These are phyloP conservation scores for Populus pruinosa DNA, from an alignment of 345 rosid genomes.

Conservation along the genomic window DNA sequence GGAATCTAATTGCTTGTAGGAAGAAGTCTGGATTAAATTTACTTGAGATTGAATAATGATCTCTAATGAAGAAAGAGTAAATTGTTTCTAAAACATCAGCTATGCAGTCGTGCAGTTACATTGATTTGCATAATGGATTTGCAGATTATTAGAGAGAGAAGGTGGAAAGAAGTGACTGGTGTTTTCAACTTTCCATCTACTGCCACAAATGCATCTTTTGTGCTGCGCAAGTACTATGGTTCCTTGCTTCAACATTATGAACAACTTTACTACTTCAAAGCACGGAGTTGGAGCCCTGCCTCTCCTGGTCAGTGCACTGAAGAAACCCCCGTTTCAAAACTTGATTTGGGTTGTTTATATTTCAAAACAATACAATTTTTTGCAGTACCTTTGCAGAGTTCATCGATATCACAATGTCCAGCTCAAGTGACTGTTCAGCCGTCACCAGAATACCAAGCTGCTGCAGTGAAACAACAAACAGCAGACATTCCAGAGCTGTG, in stretches of 20 bases:
- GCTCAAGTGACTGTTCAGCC: constrained; percentile 45
- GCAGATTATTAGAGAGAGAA: constrained; percentile 73
- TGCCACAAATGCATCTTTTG: constrained; percentile 92
- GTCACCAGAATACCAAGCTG: constrained; percentile 42
- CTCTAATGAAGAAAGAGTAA: neutral
- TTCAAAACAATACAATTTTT: constrained; percentile 2
- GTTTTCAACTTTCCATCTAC: constrained; percentile 95
- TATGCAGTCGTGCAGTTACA: neutral
- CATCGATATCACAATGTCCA: constrained; percentile 28
- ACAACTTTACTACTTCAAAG: constrained; percentile 68
- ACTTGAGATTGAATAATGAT: neutral
- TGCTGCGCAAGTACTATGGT: constrained; percentile 83
- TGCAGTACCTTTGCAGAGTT: constrained; percentile 52
- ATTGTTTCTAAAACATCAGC: neutral
- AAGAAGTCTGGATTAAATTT: neutral
- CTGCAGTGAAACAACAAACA: constrained; percentile 44
- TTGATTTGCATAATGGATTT: constrained; percentile 1
- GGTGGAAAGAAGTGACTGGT: constrained; percentile 97
- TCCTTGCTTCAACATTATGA: constrained; percentile 80
- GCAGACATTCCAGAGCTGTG: constrained; percentile 32
- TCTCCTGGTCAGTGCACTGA: constrained; percentile 44
- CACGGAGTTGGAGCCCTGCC: constrained; percentile 44
- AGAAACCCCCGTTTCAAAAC: neutral
- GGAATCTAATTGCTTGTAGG: neutral
- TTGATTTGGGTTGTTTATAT: neutral